Evolutionary conservation across 257 asterid species (phyloP), one percentile per base, ranked within the genome.

Genomic region (Hygrophila difformis): DNA sequence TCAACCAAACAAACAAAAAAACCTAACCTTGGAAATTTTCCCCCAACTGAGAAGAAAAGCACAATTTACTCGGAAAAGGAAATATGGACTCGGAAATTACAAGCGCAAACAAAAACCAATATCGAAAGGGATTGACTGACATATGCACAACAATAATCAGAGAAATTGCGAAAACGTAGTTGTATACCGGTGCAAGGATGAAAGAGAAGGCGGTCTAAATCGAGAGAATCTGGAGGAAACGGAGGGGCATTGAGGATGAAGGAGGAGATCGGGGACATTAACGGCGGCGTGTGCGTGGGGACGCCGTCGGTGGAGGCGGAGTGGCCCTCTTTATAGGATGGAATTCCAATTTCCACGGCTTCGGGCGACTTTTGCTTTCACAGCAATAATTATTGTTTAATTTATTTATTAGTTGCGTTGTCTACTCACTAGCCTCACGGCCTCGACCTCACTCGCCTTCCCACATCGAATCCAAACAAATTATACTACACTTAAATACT

Each of bases 331-430:
- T n/a, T n/a, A n/a, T n/a, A n/a, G n/a, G n/a, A n/a, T n/a, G n/a
- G n/a, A n/a, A n/a, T n/a, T 38, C 46, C 10, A 42, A 33, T 55
- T 42, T 55, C 63, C 58, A 48, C 63, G 17, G 44, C 60, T 48
- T 18, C 17, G 18, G 22, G 40, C 12, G 63, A 49, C 69, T 57
- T 58, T 29, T 47, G 39, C 7, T 5, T 8, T 8, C 8, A 26
- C 31, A 26, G 31, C 31, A 26, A 26, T 26, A n/a, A n/a, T n/a
- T n/a, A n/a, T n/a, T n/a, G n/a, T n/a, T n/a, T n/a, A n/a, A n/a
- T n/a, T n/a, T n/a, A n/a, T n/a, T n/a, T n/a, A n/a, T n/a, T n/a
- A n/a, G n/a, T n/a, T n/a, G n/a, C n/a, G n/a, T n/a, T n/a, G n/a
- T n/a, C n/a, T n/a, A n/a, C n/a, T n/a, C n/a, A n/a, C n/a, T n/a